Conservation (phyloP, 2,329 filamentous ascomycete genomes). For the Tolypocladium tundrense region DNA sequence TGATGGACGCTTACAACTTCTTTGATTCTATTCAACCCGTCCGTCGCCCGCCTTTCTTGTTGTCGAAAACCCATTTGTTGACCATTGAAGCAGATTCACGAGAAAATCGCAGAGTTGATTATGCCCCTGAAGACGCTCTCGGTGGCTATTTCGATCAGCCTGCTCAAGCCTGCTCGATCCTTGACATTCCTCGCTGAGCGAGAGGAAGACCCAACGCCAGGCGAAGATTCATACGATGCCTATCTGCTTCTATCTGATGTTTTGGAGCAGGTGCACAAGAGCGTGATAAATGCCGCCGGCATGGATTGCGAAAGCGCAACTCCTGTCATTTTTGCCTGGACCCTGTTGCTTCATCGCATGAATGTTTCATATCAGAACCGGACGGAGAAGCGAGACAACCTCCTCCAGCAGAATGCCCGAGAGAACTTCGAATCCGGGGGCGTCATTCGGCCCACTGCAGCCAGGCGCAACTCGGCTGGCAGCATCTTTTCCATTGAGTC, state of each 20-base stretch:
- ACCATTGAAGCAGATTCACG: conserved; percentile 20
- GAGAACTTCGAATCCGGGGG: conserved; percentile 44
- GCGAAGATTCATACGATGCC: conserved; percentile 30
- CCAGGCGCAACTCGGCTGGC: conserved; percentile 48
- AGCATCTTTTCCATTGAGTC: conserved; percentile 54
- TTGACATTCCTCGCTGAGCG: conserved; percentile 30
- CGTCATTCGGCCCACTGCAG: conserved; percentile 25
- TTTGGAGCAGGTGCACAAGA: conserved; percentile 61
- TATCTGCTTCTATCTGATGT: conserved; percentile 63
- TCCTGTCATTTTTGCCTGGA: conserved; percentile 74
- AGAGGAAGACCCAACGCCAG: conserved; percentile 24
- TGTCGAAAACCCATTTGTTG: conserved; percentile 5
- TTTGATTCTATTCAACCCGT: conserved; percentile 49
- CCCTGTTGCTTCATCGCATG: conserved; percentile 62
- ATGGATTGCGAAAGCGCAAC: conserved; percentile 51
- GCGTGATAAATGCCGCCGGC: conserved; percentile 52
- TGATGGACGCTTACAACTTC: conserved; percentile 60
- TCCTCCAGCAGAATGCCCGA: conserved; percentile 48
- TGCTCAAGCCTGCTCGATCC: conserved; percentile 56
- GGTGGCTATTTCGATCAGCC: conserved; percentile 58
- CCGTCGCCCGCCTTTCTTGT: conserved; percentile 4
- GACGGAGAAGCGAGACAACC: conserved; percentile 48
- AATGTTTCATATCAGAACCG: conserved; percentile 51
- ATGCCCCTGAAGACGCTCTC: conserved; percentile 59
- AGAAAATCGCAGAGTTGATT: conserved; percentile 38